Conservation (phyloP, 352 stramenopile species). For the Phytophthora hybrid region DNA sequence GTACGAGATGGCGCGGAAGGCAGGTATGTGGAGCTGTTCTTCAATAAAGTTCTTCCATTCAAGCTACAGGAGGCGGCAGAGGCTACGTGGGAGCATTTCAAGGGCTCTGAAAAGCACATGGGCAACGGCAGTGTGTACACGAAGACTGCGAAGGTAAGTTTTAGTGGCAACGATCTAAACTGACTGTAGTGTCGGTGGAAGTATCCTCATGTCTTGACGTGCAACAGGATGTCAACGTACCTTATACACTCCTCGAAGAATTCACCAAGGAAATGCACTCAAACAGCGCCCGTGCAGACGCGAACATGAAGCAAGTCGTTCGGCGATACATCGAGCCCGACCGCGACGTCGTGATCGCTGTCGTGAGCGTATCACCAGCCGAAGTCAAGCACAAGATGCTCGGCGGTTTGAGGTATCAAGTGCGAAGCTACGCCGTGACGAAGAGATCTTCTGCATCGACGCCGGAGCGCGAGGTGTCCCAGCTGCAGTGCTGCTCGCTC, state of each 20-base stretch:
- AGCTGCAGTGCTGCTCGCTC: constrained; percentile 35
- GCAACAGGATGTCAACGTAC: constrained; percentile 36
- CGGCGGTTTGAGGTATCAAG: constrained; percentile 28
- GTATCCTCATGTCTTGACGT: background rate
- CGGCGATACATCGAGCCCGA: constrained; percentile 41
- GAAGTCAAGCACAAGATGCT: constrained; percentile 40
- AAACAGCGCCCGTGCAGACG: constrained; percentile 34
- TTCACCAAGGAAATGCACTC: constrained; percentile 41
- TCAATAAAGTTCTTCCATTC: constrained; percentile 55
- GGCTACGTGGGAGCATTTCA: constrained; percentile 47
- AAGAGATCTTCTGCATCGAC: constrained; percentile 31
- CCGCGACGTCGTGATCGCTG: constrained; percentile 44
- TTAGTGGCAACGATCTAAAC: background rate
- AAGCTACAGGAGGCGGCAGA: constrained; percentile 38
- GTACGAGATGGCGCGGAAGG: constrained; percentile 36
- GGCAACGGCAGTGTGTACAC: constrained; percentile 43
- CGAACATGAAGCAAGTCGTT: constrained; percentile 40
- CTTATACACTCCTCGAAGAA: constrained; percentile 42
- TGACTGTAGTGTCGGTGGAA: background rate
- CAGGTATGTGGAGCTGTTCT: constrained; percentile 46
- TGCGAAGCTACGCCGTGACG: constrained; percentile 31
- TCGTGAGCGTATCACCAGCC: constrained; percentile 35
- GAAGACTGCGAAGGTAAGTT: constrained; percentile 35
- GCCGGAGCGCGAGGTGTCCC: constrained; percentile 28
- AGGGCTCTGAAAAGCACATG: constrained; percentile 37